Base-by-base conservation (phyloP, 2,329 filamentous ascomycete genomes). In the Diaporthe vaccinii region DNA sequence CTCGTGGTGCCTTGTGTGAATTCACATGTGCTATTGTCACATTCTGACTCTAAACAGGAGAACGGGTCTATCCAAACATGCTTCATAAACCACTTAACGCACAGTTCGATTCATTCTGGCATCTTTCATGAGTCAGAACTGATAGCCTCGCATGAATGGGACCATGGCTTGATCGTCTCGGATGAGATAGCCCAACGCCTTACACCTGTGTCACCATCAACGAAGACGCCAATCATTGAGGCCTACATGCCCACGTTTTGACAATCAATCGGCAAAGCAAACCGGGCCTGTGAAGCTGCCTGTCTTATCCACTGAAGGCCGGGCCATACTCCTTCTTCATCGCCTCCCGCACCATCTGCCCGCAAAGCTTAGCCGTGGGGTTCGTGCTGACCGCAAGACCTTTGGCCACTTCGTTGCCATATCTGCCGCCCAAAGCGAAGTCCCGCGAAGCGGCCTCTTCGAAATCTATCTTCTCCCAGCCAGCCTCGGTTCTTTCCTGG, bases 291-390 rank as follows among this genome's bases (percentile, higher is more conserved):
- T 36, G 44, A 20, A 12, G 22, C 31, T 53, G 22, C 31, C 6
- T 53, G 46, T 31, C 28, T 75, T 53, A 75, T 69, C 69, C 67
- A 61, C 57, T 67, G 80, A 87, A 88, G 14, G 83, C 85, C n/a
- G 86, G 84, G 0, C 89, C 90, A 78, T 92, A 92, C 81, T 93
- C 92, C 82, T 91, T 92, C 84, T 88, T 92, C 91, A 93, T 91
- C 67, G 91, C 92, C 83, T 93, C 90, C 68, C 89, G 88, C 51
- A 94, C 92, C 81, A 93, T 93, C 79, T 92, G 88, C 2, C 92
- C 92, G 80, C 92, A 94, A 58, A 93, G 84, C 84, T 93, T 93
- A 3, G 92, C 91, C 22, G 91, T 93, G 34, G 92, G 92, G 81
- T 93, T 94, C 39, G 90, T 89, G 81, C 87, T 89, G 69, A 93